Base-by-base conservation (phyloP, 306 rosid genomes). In the Morella rubra region DNA sequence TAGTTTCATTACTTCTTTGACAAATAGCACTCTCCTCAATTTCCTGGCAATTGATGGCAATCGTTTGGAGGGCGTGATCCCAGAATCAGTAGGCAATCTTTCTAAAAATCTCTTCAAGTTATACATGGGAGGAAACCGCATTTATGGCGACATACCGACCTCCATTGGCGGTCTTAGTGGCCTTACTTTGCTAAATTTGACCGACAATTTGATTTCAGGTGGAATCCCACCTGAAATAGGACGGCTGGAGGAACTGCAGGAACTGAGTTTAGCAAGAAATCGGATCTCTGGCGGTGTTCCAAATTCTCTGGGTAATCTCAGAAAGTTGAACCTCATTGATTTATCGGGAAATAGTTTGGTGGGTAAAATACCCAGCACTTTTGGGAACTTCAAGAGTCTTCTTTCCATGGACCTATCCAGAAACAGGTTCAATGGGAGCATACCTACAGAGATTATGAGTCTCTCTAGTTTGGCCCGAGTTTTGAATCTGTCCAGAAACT, bases 11-110 rank as follows among this genome's bases (percentile, higher is more conserved):
- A 78, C 85, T 51, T 88, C 89, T 3, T 75, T 93, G 77, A 47
- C 86, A 22, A 93, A 93, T 66, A 85, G 95, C 82, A 86, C 93
- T 37, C 68, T 7, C n/a, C 81, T 93, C 15, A 79, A 78, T 45
- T 83, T 15, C 67, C 90, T 93, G 1, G 88, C 90, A 4, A 72
- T 91, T 14, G 88, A 83, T 70, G 91, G 81, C 24, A 91, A 91
- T 67, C 77, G 24, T 37, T 76, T 93, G 1, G 87, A 86, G 81
- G 95, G 96, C 61, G 82, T 76, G 0, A 89, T 93, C 74, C 96
- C 96, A 60, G 89, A 86, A 42, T 71, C 87, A 45, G 71, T 93
- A 15, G 98, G 96, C 22, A 86, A 89, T 70, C 93, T 93, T 45
- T 89, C 98, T 7, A 84, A 85, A 61, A 70, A 18, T n/a, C 83